phyloP scores from a whole-genome alignment of 2,329 filamentous ascomycete species.

The Penicillium decumbens region DNA sequence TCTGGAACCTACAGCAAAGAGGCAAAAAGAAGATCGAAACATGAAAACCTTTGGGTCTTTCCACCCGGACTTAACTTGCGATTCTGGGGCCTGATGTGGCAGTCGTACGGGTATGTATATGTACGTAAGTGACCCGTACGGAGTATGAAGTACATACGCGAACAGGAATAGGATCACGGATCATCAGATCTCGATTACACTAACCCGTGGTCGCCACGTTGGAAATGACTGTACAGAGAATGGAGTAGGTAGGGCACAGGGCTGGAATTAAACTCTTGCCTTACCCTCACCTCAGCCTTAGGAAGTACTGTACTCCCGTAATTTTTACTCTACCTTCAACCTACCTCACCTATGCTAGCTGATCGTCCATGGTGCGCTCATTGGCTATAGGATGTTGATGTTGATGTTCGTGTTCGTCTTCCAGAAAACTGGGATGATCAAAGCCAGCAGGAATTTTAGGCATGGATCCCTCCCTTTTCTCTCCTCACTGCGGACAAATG shows the following conservation, averaged over 20 bases:
- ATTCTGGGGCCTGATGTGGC: too few relatives aligned
- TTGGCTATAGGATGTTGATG: not conserved
- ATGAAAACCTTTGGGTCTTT: constrained; percentile 11
- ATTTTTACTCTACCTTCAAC: constrained; percentile 2
- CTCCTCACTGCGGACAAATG: not conserved
- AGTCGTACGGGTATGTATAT: constrained; percentile 13
- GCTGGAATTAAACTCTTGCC: constrained; percentile 6
- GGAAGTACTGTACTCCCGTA: constrained; percentile 1
- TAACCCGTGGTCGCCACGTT: constrained; percentile 11
- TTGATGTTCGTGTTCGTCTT: constrained; percentile 1
- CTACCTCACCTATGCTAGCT: not conserved
- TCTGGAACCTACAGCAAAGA: constrained; percentile 13
- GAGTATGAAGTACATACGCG: too few relatives aligned
- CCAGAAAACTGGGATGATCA: constrained; percentile 12
- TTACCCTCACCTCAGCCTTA: constrained; percentile 9
- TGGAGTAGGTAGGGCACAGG: constrained; percentile 1
- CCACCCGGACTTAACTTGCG: constrained; percentile 8
- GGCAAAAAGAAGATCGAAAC: constrained; percentile 8
- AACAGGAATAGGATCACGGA: not conserved
- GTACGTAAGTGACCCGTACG: not conserved
- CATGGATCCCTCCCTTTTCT: not conserved
- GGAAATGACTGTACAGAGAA: constrained; percentile 1
- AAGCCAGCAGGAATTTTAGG: constrained; percentile 1
- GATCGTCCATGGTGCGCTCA: constrained; percentile 7
- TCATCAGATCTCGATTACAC: too few relatives aligned